Evolutionary conservation across 352 stramenopile genomes (phyloP).

Genomic region (Blastocystis sp.): DNA sequence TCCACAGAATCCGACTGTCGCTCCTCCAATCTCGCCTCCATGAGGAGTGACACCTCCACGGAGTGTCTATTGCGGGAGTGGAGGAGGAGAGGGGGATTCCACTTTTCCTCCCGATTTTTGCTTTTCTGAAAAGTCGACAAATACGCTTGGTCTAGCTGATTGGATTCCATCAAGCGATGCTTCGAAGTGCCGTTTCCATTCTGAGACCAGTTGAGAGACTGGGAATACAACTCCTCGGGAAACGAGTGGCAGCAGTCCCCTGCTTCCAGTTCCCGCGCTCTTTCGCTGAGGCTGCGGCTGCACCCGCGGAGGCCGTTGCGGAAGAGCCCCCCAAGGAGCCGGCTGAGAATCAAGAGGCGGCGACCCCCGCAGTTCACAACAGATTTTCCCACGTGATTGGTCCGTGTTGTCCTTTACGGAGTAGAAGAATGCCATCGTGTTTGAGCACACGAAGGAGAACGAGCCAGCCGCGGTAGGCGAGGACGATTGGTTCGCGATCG

Average conservation of each 20-base stretch:
- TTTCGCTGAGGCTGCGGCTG: constrained; percentile 9
- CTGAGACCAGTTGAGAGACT: constrained; percentile 10
- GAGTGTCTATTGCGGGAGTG: too few species aligned
- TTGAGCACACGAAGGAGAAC: constrained; percentile 68
- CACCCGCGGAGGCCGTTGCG: background rate
- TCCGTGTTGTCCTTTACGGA: background rate
- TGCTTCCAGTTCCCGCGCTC: background rate
- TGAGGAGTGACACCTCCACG: too few species aligned
- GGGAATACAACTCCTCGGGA: constrained; percentile 1
- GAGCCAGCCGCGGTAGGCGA: constrained; percentile 37
- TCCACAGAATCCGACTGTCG: too few species aligned
- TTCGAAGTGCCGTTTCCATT: constrained; percentile 15
- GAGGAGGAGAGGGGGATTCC: background rate
- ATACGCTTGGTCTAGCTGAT: background rate
- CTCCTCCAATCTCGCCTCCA: too few species aligned
- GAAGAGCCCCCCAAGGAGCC: background rate
- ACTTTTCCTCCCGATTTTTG: background rate
- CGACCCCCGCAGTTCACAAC: constrained; percentile 33
- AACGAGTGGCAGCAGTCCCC: background rate
- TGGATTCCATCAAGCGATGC: constrained; percentile 18
- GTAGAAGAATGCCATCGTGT: constrained; percentile 36
- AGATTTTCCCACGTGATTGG: constrained; percentile 56
- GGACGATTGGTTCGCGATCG: constrained; percentile 64
- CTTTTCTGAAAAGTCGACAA: background rate
- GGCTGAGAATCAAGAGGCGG: background rate